Percentiles rank a stretch among this genome's conserved stretches.
Conservation (phyloP, 228 moss, liverwort and hornwort genomes). For the Sphagnum magellanicum region DNA sequence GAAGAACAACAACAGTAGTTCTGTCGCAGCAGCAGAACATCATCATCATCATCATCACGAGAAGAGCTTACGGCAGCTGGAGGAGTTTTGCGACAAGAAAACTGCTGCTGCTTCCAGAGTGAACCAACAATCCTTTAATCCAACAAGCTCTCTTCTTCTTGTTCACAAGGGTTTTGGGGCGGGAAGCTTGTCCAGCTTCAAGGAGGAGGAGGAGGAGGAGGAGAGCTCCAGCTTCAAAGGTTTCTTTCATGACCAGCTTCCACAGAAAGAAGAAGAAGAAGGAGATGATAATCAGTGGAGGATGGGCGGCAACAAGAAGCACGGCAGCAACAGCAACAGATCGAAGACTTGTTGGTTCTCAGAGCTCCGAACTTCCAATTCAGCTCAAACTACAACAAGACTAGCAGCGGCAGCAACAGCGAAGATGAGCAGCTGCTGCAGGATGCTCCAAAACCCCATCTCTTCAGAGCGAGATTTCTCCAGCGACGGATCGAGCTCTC, state of each 20-base stretch:
- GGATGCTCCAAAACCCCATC: slow-evolving; percentile 8
- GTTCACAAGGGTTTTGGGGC: slow-evolving; percentile 25
- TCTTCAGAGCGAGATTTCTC: slow-evolving; percentile 13
- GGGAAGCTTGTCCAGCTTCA: neutral
- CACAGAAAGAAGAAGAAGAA: slow-evolving; percentile 32
- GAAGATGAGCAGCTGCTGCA: slow-evolving; percentile 20
- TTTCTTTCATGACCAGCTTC: slow-evolving; percentile 3
- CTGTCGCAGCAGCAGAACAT: no score
- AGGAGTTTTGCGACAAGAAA: no score
- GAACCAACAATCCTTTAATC: no score
- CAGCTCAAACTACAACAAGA: slow-evolving; percentile 13
- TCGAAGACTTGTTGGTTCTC: neutral
- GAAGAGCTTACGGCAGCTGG: no score
- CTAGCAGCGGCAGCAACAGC: slow-evolving; percentile 4
- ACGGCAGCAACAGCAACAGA: slow-evolving; percentile 3
- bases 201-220: no score
- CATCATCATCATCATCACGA: no score
- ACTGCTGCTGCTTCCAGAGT: no score
- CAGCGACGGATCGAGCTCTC: slow-evolving; percentile 49
- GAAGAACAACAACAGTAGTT: slow-evolving; percentile 20
- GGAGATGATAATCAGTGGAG: slow-evolving; percentile 10
- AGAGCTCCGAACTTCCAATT: neutral
- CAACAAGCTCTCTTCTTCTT: no score
- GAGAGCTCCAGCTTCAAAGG: no score
- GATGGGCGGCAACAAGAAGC: slow-evolving; percentile 24